These are phyloP conservation scores for Leishmania gerbilli DNA, from an alignment of 208 protist species.

Conservation along the genomic window DNA sequence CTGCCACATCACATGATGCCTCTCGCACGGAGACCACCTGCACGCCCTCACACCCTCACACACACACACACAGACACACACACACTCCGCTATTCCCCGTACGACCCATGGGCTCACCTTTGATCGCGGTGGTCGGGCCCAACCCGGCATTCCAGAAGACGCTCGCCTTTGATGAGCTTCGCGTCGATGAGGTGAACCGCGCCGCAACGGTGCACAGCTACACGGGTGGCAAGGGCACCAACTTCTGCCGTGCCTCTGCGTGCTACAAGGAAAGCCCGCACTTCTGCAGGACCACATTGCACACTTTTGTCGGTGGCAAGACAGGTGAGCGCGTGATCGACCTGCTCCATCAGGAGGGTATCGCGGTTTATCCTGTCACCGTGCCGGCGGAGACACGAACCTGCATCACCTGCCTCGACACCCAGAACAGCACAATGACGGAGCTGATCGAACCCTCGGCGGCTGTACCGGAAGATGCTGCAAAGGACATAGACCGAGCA, in stretches of 20 bases:
- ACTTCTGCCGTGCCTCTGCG: constrained; percentile 37
- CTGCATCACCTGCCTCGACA: constrained; percentile 40
- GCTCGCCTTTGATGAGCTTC: constrained; percentile 32
- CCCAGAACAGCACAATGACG: constrained; percentile 31
- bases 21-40: not conserved
- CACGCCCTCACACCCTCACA: too few species aligned
- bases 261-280: constrained; percentile 24
- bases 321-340: constrained; percentile 26
- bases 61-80: not conserved
- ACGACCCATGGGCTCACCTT: not conserved
- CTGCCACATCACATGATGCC: not conserved
- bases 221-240: constrained; percentile 46
- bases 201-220: constrained; percentile 23
- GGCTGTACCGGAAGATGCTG: constrained; percentile 26
- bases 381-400: constrained; percentile 37
- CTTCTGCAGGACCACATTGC: constrained; percentile 19
- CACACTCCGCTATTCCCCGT: not conserved
- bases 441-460: constrained; percentile 45
- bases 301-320: constrained; percentile 35
- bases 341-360: constrained; percentile 27
- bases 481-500: constrained; percentile 21
- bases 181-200: constrained; percentile 35
- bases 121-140: constrained; percentile 35
- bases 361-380: constrained; percentile 16
- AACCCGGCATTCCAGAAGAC: constrained; percentile 46